Evolutionary conservation across 2,329 filamentous ascomycete species (phyloP), one percentile per base, ranked within the genome.

Genomic region (Aspergillus sp.): DNA sequence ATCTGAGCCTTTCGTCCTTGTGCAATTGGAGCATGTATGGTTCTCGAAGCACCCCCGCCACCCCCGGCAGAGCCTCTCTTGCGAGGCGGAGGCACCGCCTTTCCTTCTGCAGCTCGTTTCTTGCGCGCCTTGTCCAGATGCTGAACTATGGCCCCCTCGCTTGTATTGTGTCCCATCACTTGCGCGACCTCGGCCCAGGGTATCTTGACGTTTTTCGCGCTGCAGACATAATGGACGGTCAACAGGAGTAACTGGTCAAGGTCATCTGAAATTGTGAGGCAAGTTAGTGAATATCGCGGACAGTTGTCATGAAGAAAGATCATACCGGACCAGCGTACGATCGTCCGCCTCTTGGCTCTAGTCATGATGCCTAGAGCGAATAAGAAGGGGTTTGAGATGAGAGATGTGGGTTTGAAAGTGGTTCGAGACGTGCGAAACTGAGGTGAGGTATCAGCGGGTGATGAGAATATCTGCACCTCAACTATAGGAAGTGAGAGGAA

Each of bases 111-210:
- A 8, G 72, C 62, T 62, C 80, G 73, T 31, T 75, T 73, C 19
- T 45, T 53, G 8, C 81, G 79, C 3, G 82, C 64, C 61, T 83
- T 83, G 0, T 79, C 72, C 15, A 83, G 69, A 56, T 83, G 81
- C 63, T 83, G 81, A 1, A 78, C 69, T 23, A 82, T 81, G 1
- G 80, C 77, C 2, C 80, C 79, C 52, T 78, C 78, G 0, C 74
- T 76, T 58, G 79, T 78, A n/a, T 72, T 73, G 1, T 71, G 58
- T 6, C 76, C 76, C 76, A 83, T 79, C 1, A 70, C 64, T 23
- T 65, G 53, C 6, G 79, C 80, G 23, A 82, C 72, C 2, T 75
- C 63, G 1, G 68, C 66, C 78, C 79, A 83, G 8, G 81, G 81
- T 22, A 83, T 73, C 58, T 73, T 78, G 19, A 81, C 62, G 1